Base-by-base conservation (phyloP, 2,329 filamentous ascomycete species). In the Fusarium sp. region DNA sequence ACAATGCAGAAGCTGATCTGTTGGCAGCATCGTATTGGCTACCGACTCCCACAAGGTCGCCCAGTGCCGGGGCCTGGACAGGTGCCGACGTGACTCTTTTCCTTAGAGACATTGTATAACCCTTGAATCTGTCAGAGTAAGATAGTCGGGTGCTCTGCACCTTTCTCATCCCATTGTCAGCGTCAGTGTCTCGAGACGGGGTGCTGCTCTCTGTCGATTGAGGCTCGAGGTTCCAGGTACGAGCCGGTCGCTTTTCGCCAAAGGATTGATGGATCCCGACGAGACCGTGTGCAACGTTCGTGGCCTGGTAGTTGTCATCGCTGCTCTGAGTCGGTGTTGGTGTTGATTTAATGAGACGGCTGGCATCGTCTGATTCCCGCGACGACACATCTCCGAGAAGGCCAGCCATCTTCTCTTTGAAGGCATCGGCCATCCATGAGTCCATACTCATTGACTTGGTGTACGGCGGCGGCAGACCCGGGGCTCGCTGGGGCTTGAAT, bases 31-130 rank as follows among this genome's bases (percentile, higher is more conserved):
- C 50, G 37, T 60, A 69, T 34, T 62, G 62, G 11, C 65, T 66
- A 7, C 62, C 67, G 9, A 70, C 62, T 3, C 62, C 67, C 3
- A 40, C 27, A 18, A 69, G 65, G 34, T 69, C 65, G 11, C 54
- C 15, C 3, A 40, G 7, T 1, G 30, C 43, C 11, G 44, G 31
- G 23, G 30, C 31, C 10, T 40, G 10, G 9, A 36, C 52, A 18
- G 47, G 39, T 18, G 23, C 27, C 4, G 55, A 65, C 34, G 18
- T 46, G 15, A 60, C 50, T 18, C 43, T 34, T 18, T 43, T 28
- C 30, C 37, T 62, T 15, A 48, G 31, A 3, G 47, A 52, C 8
- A 40, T 18, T 11, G 27, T 64, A 18, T 64, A 60, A 2, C 23
- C 61, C 6, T 16, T 60, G 3, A 56, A 13, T 23, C 62, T 16